These are phyloP conservation scores for Singerocomus rubriflavus DNA, from an alignment of 1,284 basidiomycete species.

Conservation along the genomic window DNA sequence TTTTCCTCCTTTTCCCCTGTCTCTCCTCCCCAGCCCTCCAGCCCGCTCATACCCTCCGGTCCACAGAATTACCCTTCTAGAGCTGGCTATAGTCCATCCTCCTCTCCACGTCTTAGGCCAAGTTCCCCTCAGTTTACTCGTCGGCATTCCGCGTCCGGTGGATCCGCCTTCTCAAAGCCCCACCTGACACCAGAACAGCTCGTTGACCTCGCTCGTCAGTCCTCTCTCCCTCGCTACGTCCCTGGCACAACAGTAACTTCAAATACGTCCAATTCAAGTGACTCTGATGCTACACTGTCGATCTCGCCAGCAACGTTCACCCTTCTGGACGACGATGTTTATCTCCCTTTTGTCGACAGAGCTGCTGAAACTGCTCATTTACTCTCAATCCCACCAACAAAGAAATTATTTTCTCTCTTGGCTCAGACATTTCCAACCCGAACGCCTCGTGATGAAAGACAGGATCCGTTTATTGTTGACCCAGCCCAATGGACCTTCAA, in stretches of 20 bases:
- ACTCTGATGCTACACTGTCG: slow-evolving; percentile 1
- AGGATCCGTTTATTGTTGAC: slow-evolving; percentile 24
- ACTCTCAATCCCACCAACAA: slow-evolving; percentile 57
- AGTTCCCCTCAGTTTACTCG: slow-evolving; percentile 41
- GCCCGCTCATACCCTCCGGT: slow-evolving; percentile 9
- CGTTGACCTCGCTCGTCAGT: slow-evolving; percentile 59
- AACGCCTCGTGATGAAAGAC: slow-evolving; percentile 19
- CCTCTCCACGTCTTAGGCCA: slow-evolving; percentile 47
- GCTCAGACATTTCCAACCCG: slow-evolving; percentile 58
- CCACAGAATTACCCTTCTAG: slow-evolving; percentile 15
- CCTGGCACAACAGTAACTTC: slow-evolving; percentile 21
- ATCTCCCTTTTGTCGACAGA: slow-evolving; percentile 74
- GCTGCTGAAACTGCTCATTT: slow-evolving; percentile 62
- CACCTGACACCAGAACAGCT: slow-evolving; percentile 64
- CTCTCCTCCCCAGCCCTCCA: slow-evolving; percentile 19
- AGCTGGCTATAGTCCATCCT: slow-evolving; percentile 30
- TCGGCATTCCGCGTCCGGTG: slow-evolving; percentile 30
- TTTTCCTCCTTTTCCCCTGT: slow-evolving; percentile 52
- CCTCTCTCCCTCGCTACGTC: slow-evolving; percentile 45
- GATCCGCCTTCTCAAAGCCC: slow-evolving; percentile 36
- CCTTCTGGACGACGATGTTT: slow-evolving; percentile 63
- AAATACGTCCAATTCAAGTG: slow-evolving; percentile 18
- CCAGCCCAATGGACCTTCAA: slow-evolving; percentile 25
- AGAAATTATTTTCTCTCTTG: slow-evolving; percentile 65
- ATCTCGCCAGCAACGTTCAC: slow-evolving; percentile 57